Percentiles rank a stretch among this genome's conserved stretches.
Conservation (phyloP, 768 basidiomycete species). For the Pulveroboletus ravenelii region DNA sequence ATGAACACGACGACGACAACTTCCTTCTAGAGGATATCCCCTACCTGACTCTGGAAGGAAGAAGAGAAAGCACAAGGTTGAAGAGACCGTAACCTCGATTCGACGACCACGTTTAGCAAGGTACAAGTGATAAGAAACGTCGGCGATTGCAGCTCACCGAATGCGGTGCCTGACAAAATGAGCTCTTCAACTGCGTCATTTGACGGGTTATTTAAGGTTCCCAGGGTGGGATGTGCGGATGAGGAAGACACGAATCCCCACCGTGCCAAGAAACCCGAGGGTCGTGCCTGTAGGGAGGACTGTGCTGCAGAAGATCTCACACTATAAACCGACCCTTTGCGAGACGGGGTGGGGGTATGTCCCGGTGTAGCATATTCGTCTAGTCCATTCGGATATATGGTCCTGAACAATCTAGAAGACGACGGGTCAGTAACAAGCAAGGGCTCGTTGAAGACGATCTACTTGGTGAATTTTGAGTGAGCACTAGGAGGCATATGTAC, state of each 20-base stretch:
- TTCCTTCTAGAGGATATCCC: constrained; percentile 10
- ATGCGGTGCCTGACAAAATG: constrained; percentile 71
- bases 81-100: constrained; percentile 56
- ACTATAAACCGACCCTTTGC: constrained; percentile 28
- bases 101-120: background rate
- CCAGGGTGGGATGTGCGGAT: constrained; percentile 8
- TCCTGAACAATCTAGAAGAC: constrained; percentile 55
- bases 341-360: constrained; percentile 32
- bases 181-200: constrained; percentile 68
- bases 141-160: constrained; percentile 45
- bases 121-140: background rate
- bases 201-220: constrained; percentile 22
- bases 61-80: constrained; percentile 72
- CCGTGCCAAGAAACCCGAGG: constrained; percentile 36
- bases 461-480: constrained; percentile 74
- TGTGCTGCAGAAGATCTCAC: constrained; percentile 16
- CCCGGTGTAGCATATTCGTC: constrained; percentile 40
- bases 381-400: constrained; percentile 60
- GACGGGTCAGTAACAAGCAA: constrained; percentile 1
- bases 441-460: constrained; percentile 1
- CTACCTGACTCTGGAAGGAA: constrained; percentile 68
- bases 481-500: constrained; percentile 33
- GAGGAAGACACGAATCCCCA: constrained; percentile 25
- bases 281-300: constrained; percentile 11
- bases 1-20: background rate